These are phyloP conservation scores for Cornus suecica DNA, from an alignment of 148 eudicot genomes.

Conservation along the genomic window DNA sequence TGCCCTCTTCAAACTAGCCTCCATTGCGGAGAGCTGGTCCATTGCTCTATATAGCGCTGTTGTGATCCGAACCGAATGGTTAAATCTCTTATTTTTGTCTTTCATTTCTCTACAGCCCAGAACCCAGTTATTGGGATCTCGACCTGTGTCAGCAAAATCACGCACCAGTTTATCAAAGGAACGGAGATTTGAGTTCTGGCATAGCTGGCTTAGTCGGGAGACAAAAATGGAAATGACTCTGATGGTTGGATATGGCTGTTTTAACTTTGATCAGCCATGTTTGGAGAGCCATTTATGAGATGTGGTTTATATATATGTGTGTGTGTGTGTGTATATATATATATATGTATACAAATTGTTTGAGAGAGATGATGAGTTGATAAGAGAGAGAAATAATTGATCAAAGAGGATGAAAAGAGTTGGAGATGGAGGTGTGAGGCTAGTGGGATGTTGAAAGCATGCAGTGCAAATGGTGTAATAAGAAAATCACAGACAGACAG, in stretches of 20 bases:
- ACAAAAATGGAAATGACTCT: slow-evolving; percentile 38
- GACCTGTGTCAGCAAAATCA: slow-evolving; percentile 64
- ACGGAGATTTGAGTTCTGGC: slow-evolving; percentile 46
- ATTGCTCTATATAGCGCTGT: slow-evolving; percentile 58
- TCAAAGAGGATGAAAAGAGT: background rate
- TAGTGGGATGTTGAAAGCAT: slow-evolving; percentile 28
- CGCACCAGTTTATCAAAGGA: slow-evolving; percentile 40
- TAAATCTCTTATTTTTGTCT: slow-evolving; percentile 42
- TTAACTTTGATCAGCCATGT: slow-evolving; percentile 69
- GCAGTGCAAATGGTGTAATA: slow-evolving; percentile 9
- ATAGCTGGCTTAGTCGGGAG: slow-evolving; percentile 33
- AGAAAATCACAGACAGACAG: background rate
- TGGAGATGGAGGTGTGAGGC: slow-evolving; percentile 10
- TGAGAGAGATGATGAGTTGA: background rate
- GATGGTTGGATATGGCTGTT: slow-evolving; percentile 36
- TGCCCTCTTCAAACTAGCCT: slow-evolving; percentile 28
- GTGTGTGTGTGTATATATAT: background rate
- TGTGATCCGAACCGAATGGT: slow-evolving; percentile 46
- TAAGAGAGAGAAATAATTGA: background rate
- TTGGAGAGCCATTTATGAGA: slow-evolving; percentile 45
- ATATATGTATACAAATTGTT: background rate
- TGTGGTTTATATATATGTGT: background rate
- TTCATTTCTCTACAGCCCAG: slow-evolving; percentile 59
- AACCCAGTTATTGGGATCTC: slow-evolving; percentile 55
- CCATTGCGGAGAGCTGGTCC: slow-evolving; percentile 53